These are phyloP conservation scores for Serendipita sp. DNA, from an alignment of 768 basidiomycete species.

Conservation along the genomic window DNA sequence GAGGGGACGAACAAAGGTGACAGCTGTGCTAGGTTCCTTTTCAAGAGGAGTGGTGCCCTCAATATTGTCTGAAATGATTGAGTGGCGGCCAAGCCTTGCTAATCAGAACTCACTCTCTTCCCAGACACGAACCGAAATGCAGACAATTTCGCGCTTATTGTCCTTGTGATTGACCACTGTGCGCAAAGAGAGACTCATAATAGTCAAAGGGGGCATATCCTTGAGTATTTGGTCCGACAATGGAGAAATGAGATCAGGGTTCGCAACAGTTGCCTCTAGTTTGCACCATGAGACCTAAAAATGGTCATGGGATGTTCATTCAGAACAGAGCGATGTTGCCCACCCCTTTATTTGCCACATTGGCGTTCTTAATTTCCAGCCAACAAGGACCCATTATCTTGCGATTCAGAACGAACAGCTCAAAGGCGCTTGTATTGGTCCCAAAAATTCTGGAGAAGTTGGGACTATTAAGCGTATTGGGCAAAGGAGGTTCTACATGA, in stretches of 20 bases:
- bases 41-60: constrained; percentile 90
- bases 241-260: constrained; percentile 82
- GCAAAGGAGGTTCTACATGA: constrained; percentile 52
- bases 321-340: constrained; percentile 17
- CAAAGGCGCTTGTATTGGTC: constrained; percentile 83
- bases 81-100: background rate
- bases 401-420: constrained; percentile 81
- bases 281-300: constrained; percentile 91
- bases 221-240: constrained; percentile 59
- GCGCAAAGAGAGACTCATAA: constrained; percentile 76
- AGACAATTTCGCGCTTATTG: constrained; percentile 89
- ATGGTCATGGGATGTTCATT: background rate
- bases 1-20: constrained; percentile 82
- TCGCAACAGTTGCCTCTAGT: constrained; percentile 64
- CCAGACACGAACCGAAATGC: constrained; percentile 74
- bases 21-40: constrained; percentile 60
- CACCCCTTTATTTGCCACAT: constrained; percentile 67
- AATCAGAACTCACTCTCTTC: constrained; percentile 36
- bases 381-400: constrained; percentile 99
- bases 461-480: constrained; percentile 54
- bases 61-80: constrained; percentile 46
- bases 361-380: constrained; percentile 68
- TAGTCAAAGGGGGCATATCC: constrained; percentile 75
- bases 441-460: constrained; percentile 84
- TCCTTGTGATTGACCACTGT: constrained; percentile 88